These are phyloP conservation scores for Aspergillus niger DNA, from an alignment of 2,329 filamentous ascomycete genomes.

Conservation along the genomic window DNA sequence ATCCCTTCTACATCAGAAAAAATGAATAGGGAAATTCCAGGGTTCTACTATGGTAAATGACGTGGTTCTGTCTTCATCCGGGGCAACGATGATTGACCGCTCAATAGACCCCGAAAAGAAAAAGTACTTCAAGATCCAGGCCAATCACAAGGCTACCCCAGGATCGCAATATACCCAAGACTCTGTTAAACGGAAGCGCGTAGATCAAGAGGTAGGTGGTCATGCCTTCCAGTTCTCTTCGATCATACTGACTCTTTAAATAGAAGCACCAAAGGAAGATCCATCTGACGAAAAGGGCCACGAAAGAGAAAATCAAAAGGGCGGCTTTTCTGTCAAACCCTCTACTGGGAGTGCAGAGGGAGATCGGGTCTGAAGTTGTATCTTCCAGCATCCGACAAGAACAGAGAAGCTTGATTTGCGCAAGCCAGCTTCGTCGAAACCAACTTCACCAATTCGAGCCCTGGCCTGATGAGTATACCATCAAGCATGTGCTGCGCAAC, in stretches of 20 bases:
- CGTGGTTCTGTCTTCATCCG: not conserved
- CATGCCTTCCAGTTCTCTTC: not conserved
- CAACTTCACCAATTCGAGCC: constrained; percentile 36
- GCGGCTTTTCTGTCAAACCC: constrained; percentile 33
- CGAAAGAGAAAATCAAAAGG: constrained; percentile 38
- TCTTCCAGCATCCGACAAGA: constrained; percentile 26
- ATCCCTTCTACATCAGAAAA: not conserved
- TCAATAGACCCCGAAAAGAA: constrained; percentile 53
- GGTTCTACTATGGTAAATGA: constrained; percentile 38
- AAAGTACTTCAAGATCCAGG: constrained; percentile 69
- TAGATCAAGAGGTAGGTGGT: constrained; percentile 43
- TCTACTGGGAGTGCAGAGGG: constrained; percentile 31
- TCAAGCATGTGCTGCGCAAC: constrained; percentile 38
- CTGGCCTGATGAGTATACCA: constrained; percentile 28
- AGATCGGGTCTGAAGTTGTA: constrained; percentile 28
- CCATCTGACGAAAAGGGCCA: constrained; percentile 28
- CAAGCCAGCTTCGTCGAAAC: constrained; percentile 34
- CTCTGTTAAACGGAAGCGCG: constrained; percentile 59
- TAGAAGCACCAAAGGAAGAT: constrained; percentile 34
- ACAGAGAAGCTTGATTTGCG: constrained; percentile 33
- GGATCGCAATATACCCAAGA: constrained; percentile 59
- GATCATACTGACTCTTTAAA: constrained; percentile 10
- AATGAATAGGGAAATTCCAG: constrained; percentile 37
- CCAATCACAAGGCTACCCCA: constrained; percentile 53
- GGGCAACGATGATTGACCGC: constrained; percentile 10